A percentile compares a stretch with the other conserved stretches of the same genome.
Conservation (phyloP, 495 filamentous ascomycete species). For the Letharia lupina region DNA sequence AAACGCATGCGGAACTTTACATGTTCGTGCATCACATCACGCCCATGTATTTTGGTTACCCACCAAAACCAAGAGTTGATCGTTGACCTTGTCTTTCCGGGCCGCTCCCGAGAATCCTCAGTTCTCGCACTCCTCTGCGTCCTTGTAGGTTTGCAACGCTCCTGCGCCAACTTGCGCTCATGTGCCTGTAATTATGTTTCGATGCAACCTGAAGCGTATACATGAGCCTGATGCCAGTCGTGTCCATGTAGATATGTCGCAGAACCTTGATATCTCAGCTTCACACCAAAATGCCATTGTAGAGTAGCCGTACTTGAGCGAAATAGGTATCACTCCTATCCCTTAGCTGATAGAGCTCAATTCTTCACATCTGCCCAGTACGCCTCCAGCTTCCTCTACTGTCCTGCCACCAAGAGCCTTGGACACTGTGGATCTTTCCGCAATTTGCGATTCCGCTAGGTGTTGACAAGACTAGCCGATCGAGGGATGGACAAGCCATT, state of each 20-base stretch:
- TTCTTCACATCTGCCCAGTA: neutral
- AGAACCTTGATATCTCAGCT: neutral
- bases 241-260: neutral
- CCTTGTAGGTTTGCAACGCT: neutral
- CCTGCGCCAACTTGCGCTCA: neutral
- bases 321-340: neutral
- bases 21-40: neutral
- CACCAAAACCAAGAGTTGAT: neutral
- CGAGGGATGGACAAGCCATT: neutral
- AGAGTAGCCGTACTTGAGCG: neutral
- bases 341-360: neutral
- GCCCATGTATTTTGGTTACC: neutral
- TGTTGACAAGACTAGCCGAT: neutral
- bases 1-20: neutral
- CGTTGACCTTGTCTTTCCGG: constrained; percentile 1
- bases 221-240: neutral
- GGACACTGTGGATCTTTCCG: neutral
- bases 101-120: neutral
- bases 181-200: neutral
- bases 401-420: neutral
- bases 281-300: neutral
- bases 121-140: neutral
- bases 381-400: neutral
- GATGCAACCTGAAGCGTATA: neutral
- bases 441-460: neutral